Evolutionary conservation across 2,329 filamentous ascomycete species (phyloP), one percentile per base, ranked within the genome.

Genomic region (Stachybotrys echinatus): DNA sequence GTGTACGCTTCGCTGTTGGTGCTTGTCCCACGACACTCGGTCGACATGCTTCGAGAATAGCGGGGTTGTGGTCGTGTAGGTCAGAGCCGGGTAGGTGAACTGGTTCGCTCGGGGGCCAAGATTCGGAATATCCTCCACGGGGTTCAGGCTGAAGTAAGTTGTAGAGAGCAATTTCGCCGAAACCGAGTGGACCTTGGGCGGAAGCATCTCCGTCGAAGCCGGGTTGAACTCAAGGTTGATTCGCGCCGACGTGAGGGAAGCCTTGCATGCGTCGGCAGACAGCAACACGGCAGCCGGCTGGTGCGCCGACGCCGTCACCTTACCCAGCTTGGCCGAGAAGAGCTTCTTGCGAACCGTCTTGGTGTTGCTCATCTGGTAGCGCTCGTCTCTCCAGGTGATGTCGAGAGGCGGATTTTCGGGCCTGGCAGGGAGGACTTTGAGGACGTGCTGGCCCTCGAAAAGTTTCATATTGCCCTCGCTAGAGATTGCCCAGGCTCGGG

Each of bases 341-440:
- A 83, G 66, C 54, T 72, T 76, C 63, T 75, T 79, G 52, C 78
- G 74, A 27, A 83, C 60, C 1, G 71, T 71, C 66, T 81, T 83
- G 50, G 70, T 69, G 66, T 75, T 77, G 51, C 64, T 62, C 61
- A 79, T 71, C 48, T 60, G 63, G 65, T 83, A 83, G 44, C 74
- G 62, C 55, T 70, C 67, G 57, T 82, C 77, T 34, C 68, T 61
- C 51, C 67, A 56, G 43, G 73, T 73, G 48, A 81, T 66, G 55
- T 69, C 73, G 50, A 82, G 67, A 1, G 79, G 79, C 3, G 78
- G 71, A 47, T 79, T 72, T 59, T 81, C 76, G 8, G 69, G 58
- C 3, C 68, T 66, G 2, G 70, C 65, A 2, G 80, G 79, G 7
- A 83, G 69, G n/a, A 83, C 72, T 54, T 74, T 76, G 62, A 83